A percentile compares a stretch with the other conserved stretches of the same genome.
phyloP scores from a whole-genome alignment of 305 asterid species.

The Stenogyne calaminthoides region DNA sequence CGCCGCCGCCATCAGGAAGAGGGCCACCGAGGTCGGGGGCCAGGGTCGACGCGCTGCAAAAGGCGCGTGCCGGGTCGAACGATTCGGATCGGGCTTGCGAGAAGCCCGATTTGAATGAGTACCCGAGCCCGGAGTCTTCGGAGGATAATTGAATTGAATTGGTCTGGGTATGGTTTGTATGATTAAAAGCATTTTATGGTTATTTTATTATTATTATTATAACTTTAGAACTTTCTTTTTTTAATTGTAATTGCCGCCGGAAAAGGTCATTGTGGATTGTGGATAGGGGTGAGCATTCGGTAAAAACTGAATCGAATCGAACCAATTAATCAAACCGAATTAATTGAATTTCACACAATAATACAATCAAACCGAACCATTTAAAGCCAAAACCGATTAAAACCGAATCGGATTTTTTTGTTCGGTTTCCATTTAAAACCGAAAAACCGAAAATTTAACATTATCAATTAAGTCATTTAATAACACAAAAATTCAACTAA shows the following conservation, averaged over 20 bases:
- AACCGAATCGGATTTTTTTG: too few species aligned
- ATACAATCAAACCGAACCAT: too few species aligned
- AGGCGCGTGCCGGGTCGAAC: slow-evolving; percentile 14
- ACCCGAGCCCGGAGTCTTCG: slow-evolving; percentile 70
- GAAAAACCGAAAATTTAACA: too few species aligned
- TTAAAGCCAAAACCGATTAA: too few species aligned
- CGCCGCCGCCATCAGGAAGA: slow-evolving; percentile 75
- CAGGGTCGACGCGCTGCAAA: slow-evolving; percentile 75
- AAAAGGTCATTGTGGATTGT: too few species aligned
- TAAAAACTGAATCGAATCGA: too few species aligned
- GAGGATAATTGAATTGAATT: slow-evolving; percentile 46
- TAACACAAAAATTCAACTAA: too few species aligned
- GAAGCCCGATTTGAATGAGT: slow-evolving; percentile 86
- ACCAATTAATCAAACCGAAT: too few species aligned
- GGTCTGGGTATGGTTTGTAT: slow-evolving; percentile 18
- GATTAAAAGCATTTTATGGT: not conserved
- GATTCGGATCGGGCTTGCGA: slow-evolving; percentile 35
- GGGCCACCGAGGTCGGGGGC: slow-evolving; percentile 95
- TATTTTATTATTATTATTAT: not conserved
- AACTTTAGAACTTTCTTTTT: not conserved
- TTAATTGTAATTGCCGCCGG: slow-evolving; percentile 28
- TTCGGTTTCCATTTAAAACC: too few species aligned
- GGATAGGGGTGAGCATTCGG: too few species aligned
- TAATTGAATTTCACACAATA: too few species aligned
- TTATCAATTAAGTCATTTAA: too few species aligned